These are phyloP conservation scores for Colletotrichum euphorbiae DNA, from an alignment of 2,329 filamentous ascomycete species.

Conservation along the genomic window DNA sequence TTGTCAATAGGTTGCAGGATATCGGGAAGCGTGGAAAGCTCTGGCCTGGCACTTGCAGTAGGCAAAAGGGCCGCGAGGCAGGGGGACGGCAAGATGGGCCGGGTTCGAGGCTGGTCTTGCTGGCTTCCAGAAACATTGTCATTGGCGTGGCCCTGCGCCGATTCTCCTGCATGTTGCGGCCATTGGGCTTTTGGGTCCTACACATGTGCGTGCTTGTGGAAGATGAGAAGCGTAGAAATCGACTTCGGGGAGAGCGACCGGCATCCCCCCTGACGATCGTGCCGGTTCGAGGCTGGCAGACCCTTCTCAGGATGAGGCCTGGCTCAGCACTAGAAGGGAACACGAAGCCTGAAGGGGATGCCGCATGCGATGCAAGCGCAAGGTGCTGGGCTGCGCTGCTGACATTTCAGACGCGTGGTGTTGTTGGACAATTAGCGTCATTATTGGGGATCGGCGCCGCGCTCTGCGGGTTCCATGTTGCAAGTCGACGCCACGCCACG, in stretches of 20 bases:
- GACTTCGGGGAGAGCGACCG: conserved; percentile 10
- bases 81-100: conserved; percentile 3
- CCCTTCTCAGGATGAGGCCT: not conserved
- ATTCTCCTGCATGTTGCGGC: not conserved
- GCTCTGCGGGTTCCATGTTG: conserved; percentile 17
- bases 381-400: conserved; percentile 17
- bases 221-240: not conserved
- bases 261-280: conserved; percentile 18
- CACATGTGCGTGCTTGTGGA: not conserved
- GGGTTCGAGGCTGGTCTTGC: conserved; percentile 32
- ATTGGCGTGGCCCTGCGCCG: conserved; percentile 34
- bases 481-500: not conserved
- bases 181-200: too few relatives aligned
- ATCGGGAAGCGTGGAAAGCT: conserved; percentile 20
- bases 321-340: conserved; percentile 19
- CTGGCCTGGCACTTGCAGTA: conserved; percentile 1
- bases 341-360: conserved; percentile 21
- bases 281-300: not conserved
- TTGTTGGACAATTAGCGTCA: not conserved
- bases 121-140: conserved; percentile 2
- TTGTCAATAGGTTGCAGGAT: conserved; percentile 18
- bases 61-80: conserved; percentile 6
- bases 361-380: conserved; percentile 30
- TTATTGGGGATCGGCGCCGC: conserved; percentile 29
- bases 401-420: not conserved